Conservation (phyloP, 208 protist genomes). For the Leishmania major region DNA sequence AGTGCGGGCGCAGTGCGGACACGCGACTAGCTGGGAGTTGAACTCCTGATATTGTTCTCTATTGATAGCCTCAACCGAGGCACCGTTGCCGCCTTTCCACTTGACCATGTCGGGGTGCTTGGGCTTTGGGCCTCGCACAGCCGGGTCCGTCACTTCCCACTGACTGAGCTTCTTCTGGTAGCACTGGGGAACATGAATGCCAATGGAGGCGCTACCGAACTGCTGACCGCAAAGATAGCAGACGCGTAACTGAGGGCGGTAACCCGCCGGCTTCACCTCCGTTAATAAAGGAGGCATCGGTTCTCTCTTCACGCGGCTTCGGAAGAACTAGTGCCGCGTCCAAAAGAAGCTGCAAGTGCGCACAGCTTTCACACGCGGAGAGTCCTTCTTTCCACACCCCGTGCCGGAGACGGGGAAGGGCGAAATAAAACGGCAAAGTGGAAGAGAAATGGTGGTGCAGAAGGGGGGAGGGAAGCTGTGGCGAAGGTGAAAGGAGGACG, state of each 20-base stretch:
- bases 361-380: neutral
- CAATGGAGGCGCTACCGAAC: conserved; percentile 88
- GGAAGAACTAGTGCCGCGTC: too few species aligned
- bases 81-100: conserved; percentile 50
- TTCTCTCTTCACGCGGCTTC: too few species aligned
- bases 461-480: neutral
- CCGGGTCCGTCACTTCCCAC: conserved; percentile 71
- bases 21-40: conserved; percentile 77
- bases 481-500: too few species aligned
- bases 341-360: neutral
- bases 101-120: conserved; percentile 80
- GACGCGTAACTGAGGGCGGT: conserved; percentile 63
- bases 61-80: conserved; percentile 54
- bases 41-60: conserved; percentile 84
- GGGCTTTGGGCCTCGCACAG: conserved; percentile 67
- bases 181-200: conserved; percentile 92
- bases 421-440: neutral
- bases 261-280: neutral
- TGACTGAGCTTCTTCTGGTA: conserved; percentile 84
- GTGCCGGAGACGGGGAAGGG: neutral
- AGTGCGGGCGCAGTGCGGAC: conserved; percentile 84
- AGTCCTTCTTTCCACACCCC: too few species aligned
- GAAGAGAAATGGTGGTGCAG: neutral
- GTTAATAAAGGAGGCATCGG: conserved; percentile 1
- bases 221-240: conserved; percentile 92